These are phyloP conservation scores for Skeletonema grethae DNA, from an alignment of 108 stramenopile genomes.

Conservation along the genomic window DNA sequence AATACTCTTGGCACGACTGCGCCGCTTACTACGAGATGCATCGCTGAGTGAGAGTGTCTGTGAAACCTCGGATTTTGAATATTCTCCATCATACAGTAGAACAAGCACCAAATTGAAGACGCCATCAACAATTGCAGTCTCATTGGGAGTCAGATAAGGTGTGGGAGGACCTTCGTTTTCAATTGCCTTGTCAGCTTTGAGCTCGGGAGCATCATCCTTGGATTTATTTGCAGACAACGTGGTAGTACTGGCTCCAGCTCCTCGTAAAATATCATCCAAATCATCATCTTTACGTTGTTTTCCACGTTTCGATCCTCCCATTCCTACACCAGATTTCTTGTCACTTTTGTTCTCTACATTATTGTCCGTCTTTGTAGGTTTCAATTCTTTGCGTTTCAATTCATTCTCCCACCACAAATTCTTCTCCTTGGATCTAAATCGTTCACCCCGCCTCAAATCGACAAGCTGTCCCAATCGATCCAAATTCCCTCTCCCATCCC, in stretches of 20 bases:
- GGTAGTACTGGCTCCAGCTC: conserved; percentile 21
- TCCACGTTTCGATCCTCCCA: conserved; percentile 31
- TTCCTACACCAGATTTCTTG: conserved; percentile 9
- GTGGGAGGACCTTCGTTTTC: conserved; percentile 21
- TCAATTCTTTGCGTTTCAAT: neutral
- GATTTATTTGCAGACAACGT: neutral
- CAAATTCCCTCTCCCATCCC: conserved; percentile 52
- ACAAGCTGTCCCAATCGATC: conserved; percentile 62
- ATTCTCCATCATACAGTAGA: conserved; percentile 54
- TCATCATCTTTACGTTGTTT: conserved; percentile 62
- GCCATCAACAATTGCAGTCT: conserved; percentile 38
- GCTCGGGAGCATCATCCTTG: conserved; percentile 28
- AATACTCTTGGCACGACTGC: conserved; percentile 45
- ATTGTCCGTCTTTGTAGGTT: neutral
- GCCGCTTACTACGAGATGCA: conserved; percentile 36
- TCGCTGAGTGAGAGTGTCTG: conserved; percentile 38
- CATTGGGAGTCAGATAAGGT: conserved; percentile 47
- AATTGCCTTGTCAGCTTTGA: conserved; percentile 46
- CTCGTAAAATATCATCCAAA: conserved; percentile 67
- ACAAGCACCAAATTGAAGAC: conserved; percentile 59
- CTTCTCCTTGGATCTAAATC: conserved; percentile 46
- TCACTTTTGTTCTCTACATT: conserved; percentile 1
- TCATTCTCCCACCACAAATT: conserved; percentile 49
- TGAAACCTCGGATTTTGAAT: conserved; percentile 43
- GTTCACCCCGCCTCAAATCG: conserved; percentile 65